Percentiles rank a stretch among this genome's conserved stretches.
Evolutionary conservation across 495 filamentous ascomycete species (phyloP).

Genomic region (Rostrohypoxylon terebratum): DNA sequence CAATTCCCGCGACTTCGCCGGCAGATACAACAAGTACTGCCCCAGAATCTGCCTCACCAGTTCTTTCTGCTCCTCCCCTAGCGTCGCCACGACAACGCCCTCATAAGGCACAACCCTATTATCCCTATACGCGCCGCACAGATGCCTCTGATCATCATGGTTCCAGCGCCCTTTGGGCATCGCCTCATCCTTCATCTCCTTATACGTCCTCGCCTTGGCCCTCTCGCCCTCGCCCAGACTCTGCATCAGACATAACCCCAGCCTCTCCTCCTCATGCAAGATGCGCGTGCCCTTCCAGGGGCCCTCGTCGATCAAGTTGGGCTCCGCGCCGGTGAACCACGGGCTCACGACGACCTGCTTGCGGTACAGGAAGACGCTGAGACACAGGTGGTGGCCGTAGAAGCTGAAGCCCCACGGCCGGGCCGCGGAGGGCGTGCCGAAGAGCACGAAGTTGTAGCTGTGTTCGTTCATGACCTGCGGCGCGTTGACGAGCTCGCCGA

Average conservation of each 20-base stretch:
- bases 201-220: constrained; percentile 66
- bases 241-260: constrained; percentile 76
- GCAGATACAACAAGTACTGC: constrained; percentile 74
- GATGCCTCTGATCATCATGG: constrained; percentile 76
- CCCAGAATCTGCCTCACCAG: constrained; percentile 67
- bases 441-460: constrained; percentile 76
- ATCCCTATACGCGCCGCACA: constrained; percentile 80
- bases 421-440: constrained; percentile 68
- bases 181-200: constrained; percentile 64
- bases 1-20: constrained; percentile 60
- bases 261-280: constrained; percentile 70
- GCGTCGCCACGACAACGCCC: constrained; percentile 64
- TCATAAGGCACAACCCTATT: constrained; percentile 82
- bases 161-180: constrained; percentile 81
- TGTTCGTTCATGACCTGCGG: constrained; percentile 75
- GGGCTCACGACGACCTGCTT: constrained; percentile 73
- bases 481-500: constrained; percentile 73
- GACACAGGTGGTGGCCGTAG: constrained; percentile 81
- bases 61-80: constrained; percentile 61
- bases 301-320: constrained; percentile 76
- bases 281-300: constrained; percentile 70
- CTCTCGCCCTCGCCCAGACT: constrained; percentile 62
- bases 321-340: constrained; percentile 82
- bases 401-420: constrained; percentile 77
- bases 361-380: constrained; percentile 72